A percentile compares a stretch with the other conserved stretches of the same genome.
phyloP scores from a whole-genome alignment of 345 rosid genomes.

The Arabis hirsuta region DNA sequence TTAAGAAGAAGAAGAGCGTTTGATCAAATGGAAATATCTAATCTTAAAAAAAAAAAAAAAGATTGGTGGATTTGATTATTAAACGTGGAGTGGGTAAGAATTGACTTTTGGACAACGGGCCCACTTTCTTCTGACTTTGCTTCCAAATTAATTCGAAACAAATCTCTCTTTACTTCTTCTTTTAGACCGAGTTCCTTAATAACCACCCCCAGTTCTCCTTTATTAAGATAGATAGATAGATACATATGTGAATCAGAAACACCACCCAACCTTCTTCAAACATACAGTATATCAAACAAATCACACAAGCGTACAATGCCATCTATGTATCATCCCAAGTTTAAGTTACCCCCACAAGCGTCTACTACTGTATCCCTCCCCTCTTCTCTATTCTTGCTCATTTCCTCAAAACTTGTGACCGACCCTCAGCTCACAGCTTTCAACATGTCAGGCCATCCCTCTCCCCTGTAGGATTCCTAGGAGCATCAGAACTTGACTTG shows the following conservation, averaged over 20 bases:
- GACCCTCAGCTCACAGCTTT: not conserved
- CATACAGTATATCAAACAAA: not conserved
- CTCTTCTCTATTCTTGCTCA: not conserved
- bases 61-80: not conserved
- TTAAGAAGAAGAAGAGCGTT: no score
- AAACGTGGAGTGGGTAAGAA: conserved; percentile 1
- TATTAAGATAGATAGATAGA: no score
- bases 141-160: not conserved
- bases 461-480: not conserved
- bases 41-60: no score
- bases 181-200: not conserved
- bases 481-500: not conserved
- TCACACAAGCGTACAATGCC: conserved; percentile 3
- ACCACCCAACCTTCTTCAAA: conserved; percentile 28
- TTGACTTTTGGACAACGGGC: conserved; percentile 19
- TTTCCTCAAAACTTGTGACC: conserved; percentile 15
- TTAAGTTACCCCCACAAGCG: not conserved
- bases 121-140: conserved; percentile 14
- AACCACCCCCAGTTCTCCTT: not conserved
- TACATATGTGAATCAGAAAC: conserved; percentile 10
- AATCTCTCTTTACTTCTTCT: conserved; percentile 5
- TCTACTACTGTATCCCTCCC: not conserved
- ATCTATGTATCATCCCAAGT: not conserved
- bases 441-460: not conserved
- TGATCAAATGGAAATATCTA: no score